Evolutionary conservation across 495 filamentous ascomycete species (phyloP).

Genomic region (Neurospora sp.): DNA sequence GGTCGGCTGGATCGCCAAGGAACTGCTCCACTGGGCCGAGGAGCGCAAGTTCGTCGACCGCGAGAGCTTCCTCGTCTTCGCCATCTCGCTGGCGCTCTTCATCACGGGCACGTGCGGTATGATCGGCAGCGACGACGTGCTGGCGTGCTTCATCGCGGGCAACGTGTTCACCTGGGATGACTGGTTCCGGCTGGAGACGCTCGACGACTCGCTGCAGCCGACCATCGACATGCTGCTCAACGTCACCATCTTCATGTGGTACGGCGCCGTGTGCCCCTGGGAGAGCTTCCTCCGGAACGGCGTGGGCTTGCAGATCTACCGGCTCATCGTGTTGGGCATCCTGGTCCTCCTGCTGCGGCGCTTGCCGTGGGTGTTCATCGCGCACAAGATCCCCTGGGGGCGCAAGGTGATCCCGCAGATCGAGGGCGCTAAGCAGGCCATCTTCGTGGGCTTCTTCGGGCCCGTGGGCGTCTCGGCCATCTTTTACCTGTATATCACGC

Average conservation of each 20-base stretch:
- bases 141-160: slow-evolving; percentile 90
- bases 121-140: slow-evolving; percentile 83
- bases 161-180: slow-evolving; percentile 88
- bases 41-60: slow-evolving; percentile 74
- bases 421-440: slow-evolving; percentile 58
- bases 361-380: slow-evolving; percentile 61
- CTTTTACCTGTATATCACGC: slow-evolving; percentile 75
- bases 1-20: slow-evolving; percentile 73
- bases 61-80: slow-evolving; percentile 79
- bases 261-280: slow-evolving; percentile 84
- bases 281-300: slow-evolving; percentile 52
- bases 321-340: slow-evolving; percentile 70
- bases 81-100: slow-evolving; percentile 51
- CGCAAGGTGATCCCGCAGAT: slow-evolving; percentile 57
- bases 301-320: slow-evolving; percentile 60
- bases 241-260: slow-evolving; percentile 83
- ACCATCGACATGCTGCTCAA: slow-evolving; percentile 79
- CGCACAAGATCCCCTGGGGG: slow-evolving; percentile 46
- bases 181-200: slow-evolving; percentile 83
- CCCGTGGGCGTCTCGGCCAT: slow-evolving; percentile 90
- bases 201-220: slow-evolving; percentile 82
- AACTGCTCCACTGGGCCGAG: slow-evolving; percentile 76
- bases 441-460: slow-evolving; percentile 88
- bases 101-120: slow-evolving; percentile 80
- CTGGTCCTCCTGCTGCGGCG: slow-evolving; percentile 72